A percentile compares a stretch with the other conserved stretches of the same genome.
These are phyloP conservation scores for Cryptosporidium parvum DNA, from an alignment of 169 alveolate genomes.

Conservation along the genomic window DNA sequence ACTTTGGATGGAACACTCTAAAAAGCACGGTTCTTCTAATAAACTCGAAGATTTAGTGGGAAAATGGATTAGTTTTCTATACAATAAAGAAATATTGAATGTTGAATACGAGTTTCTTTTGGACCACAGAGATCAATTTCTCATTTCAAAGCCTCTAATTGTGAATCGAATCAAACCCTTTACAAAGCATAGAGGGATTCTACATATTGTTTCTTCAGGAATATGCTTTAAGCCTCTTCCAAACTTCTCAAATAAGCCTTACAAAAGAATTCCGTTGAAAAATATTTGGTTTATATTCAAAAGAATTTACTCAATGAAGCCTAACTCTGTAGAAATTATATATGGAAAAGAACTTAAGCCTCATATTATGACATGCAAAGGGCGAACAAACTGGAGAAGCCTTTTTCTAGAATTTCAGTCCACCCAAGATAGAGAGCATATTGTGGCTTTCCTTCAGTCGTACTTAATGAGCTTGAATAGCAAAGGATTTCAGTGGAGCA, in stretches of 20 bases:
- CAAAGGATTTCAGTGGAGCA: slow-evolving; percentile 9
- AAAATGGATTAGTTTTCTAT: slow-evolving; percentile 39
- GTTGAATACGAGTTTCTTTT: slow-evolving; percentile 66
- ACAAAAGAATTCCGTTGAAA: slow-evolving; percentile 82
- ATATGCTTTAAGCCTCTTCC: slow-evolving; percentile 86
- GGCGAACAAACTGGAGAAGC: slow-evolving; percentile 81
- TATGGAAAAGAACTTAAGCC: slow-evolving; percentile 79
- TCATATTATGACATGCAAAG: not conserved
- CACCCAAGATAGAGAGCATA: slow-evolving; percentile 82
- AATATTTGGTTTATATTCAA: slow-evolving; percentile 83
- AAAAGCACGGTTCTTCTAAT: slow-evolving; percentile 1
- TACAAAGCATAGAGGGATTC: slow-evolving; percentile 84
- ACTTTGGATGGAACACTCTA: slow-evolving; percentile 22
- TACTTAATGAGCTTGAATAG: slow-evolving; percentile 76
- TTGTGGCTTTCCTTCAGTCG: slow-evolving; percentile 81
- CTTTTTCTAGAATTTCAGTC: slow-evolving; percentile 83
- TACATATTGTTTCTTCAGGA: slow-evolving; percentile 83
- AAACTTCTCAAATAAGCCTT: slow-evolving; percentile 85
- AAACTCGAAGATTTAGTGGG: slow-evolving; percentile 9
- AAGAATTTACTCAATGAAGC: slow-evolving; percentile 83
- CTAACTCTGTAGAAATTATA: slow-evolving; percentile 87
- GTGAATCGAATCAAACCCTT: slow-evolving; percentile 82
- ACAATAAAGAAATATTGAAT: slow-evolving; percentile 47
- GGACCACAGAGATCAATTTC: slow-evolving; percentile 57
- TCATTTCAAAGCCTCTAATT: slow-evolving; percentile 48